Evolutionary conservation across 2,329 filamentous ascomycete genomes (phyloP).

Genomic region (Nannizziopsis barbatae): DNA sequence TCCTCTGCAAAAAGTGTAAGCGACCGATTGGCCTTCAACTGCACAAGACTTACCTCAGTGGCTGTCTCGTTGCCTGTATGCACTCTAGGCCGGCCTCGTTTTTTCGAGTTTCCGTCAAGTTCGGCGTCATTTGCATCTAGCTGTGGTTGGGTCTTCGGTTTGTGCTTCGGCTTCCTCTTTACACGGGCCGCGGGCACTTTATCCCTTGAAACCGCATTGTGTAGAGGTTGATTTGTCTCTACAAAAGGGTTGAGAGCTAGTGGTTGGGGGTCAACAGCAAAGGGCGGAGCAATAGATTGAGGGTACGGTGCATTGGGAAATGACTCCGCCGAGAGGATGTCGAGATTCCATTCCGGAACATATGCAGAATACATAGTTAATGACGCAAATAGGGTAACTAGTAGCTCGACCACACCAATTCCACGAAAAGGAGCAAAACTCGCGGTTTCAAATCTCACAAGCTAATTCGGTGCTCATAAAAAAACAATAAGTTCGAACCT

Average conservation of each 20-base stretch:
- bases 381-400: neutral
- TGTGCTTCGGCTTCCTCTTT: neutral
- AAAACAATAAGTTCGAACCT: too few species aligned
- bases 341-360: constrained; percentile 1
- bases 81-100: constrained; percentile 62
- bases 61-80: constrained; percentile 68
- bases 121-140: neutral
- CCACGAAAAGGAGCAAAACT: neutral
- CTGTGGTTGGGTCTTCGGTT: neutral
- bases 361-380: constrained; percentile 2
- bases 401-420: neutral
- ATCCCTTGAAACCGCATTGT: neutral
- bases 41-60: constrained; percentile 53
- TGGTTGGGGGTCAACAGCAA: neutral
- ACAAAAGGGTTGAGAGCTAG: neutral
- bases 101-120: constrained; percentile 29
- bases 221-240: neutral
- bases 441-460: neutral
- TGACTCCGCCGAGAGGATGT: constrained; percentile 9
- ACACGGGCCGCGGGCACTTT: neutral
- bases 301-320: constrained; percentile 1
- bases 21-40: neutral
- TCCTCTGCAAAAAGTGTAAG: constrained; percentile 44
- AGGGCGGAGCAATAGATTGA: neutral
- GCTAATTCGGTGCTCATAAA: too few species aligned